Evolutionary conservation across 2,329 filamentous ascomycete genomes (phyloP).

Genomic region (Paraphoma chrysanthemicola): DNA sequence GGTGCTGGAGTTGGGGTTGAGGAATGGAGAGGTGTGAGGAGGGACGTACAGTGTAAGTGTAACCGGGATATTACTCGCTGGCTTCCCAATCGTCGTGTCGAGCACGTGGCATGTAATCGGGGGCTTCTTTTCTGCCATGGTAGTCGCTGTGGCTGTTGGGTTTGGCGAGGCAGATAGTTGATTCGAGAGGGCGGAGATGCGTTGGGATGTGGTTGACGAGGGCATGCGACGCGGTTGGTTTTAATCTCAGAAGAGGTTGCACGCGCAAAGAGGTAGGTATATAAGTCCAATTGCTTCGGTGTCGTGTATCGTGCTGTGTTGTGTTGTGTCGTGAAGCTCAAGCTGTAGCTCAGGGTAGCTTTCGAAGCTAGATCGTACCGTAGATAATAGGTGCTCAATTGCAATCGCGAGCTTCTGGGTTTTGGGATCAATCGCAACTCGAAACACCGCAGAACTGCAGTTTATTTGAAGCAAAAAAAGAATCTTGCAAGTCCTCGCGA

Average conservation of each 20-base stretch:
- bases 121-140: conserved; percentile 39
- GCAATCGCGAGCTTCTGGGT: no score
- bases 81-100: conserved; percentile 77
- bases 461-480: no score
- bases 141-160: conserved; percentile 10
- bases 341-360: not conserved
- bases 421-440: no score
- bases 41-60: conserved; percentile 60
- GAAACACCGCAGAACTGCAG: no score
- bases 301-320: not conserved
- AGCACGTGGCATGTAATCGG: conserved; percentile 88
- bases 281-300: not conserved
- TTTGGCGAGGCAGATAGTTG: conserved; percentile 20
- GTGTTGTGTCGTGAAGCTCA: not conserved
- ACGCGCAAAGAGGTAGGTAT: not conserved
- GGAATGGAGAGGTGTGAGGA: not conserved
- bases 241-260: not conserved
- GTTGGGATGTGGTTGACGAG: conserved; percentile 15
- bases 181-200: conserved; percentile 28
- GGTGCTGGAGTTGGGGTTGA: not conserved
- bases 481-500: not conserved
- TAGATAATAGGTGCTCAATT: no score
- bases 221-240: conserved; percentile 22
- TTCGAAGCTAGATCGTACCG: no score
- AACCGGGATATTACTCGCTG: conserved; percentile 71